phyloP scores from a whole-genome alignment of 495 filamentous ascomycete species.

The Venustampulla echinocandica region DNA sequence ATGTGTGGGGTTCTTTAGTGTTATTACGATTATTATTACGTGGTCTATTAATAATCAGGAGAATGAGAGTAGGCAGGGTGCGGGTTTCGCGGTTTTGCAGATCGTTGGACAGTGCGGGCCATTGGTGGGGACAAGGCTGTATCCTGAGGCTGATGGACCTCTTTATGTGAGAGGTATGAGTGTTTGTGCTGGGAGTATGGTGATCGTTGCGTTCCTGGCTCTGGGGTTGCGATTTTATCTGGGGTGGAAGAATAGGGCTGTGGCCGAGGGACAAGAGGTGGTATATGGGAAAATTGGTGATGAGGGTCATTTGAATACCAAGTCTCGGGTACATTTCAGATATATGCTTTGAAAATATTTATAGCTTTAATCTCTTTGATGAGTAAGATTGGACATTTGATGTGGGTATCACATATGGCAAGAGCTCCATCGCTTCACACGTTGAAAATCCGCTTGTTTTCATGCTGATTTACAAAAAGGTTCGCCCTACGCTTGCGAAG shows the following conservation, averaged over 20 bases:
- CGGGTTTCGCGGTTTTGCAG: conserved; percentile 65
- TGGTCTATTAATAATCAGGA: conserved; percentile 71
- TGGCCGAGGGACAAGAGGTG: neutral
- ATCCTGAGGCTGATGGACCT: conserved; percentile 53
- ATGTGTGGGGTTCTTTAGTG: conserved; percentile 59
- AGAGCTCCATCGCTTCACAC: too few relatives aligned
- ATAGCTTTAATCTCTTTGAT: too few relatives aligned
- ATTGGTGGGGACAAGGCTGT: conserved; percentile 63
- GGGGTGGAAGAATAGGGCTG: conserved; percentile 40
- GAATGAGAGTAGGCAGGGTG: conserved; percentile 52
- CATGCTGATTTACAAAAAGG: too few relatives aligned
- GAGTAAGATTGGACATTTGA: too few relatives aligned
- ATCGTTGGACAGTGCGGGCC: conserved; percentile 64
- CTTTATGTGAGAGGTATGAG: conserved; percentile 56
- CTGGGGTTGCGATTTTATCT: conserved; percentile 46
- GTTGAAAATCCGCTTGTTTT: too few relatives aligned
- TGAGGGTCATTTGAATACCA: too few relatives aligned
- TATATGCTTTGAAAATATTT: too few relatives aligned
- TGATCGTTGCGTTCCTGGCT: conserved; percentile 50
- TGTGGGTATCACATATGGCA: too few relatives aligned
- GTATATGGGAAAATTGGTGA: conserved; percentile 36
- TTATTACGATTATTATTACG: conserved; percentile 62
- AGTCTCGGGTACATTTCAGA: too few relatives aligned
- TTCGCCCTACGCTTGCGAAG: too few relatives aligned
- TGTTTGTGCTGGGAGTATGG: conserved; percentile 60